Conservation (phyloP, 2,329 filamentous ascomycete genomes). For the Penicillium sp. region DNA sequence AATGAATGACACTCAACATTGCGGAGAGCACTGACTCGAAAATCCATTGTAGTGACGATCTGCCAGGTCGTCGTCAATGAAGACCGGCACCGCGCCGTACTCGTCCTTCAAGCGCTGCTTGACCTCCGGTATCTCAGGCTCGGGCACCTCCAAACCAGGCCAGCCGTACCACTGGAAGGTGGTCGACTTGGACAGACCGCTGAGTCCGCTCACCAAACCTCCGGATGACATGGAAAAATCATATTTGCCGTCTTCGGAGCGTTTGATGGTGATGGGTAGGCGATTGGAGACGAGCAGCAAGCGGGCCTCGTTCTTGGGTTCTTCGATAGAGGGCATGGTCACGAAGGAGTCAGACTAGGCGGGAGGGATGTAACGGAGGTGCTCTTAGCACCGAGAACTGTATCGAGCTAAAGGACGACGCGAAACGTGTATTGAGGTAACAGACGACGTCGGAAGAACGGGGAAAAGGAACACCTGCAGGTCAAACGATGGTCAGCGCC, state of each 20-base stretch:
- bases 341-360: constrained; percentile 2
- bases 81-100: constrained; percentile 86
- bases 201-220: constrained; percentile 88
- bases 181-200: constrained; percentile 85
- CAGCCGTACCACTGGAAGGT: constrained; percentile 99
- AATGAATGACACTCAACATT: constrained; percentile 56
- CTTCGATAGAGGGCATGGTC: constrained; percentile 38
- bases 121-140: constrained; percentile 72
- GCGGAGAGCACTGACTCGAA: constrained; percentile 64
- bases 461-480: neutral
- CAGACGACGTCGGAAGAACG: neutral
- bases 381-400: neutral
- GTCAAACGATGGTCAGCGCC: neutral
- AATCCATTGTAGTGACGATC: constrained; percentile 98
- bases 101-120: constrained; percentile 78
- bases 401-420: neutral
- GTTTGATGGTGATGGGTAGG: constrained; percentile 94
- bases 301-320: constrained; percentile 40
- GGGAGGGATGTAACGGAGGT: neutral
- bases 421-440: neutral
- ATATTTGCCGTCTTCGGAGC: constrained; percentile 86
- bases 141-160: constrained; percentile 89
- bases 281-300: constrained; percentile 91
- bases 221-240: constrained; percentile 95
- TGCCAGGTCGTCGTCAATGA: constrained; percentile 88